A percentile compares a stretch with the other conserved stretches of the same genome.
phyloP scores from a whole-genome alignment of 1,139 yeast genomes.

The Eremothecium sinecaudum region DNA sequence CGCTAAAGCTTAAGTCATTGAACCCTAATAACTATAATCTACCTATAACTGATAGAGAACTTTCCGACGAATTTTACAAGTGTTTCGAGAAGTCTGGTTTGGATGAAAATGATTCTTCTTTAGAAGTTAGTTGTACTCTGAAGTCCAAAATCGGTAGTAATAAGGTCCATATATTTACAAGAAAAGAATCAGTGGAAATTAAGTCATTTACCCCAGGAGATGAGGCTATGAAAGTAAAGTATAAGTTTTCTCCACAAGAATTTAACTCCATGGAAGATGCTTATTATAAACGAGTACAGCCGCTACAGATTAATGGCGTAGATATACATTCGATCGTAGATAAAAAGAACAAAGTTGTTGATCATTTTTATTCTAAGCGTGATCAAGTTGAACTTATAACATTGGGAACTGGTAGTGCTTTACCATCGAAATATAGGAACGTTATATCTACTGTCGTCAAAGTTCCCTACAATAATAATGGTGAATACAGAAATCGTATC shows the following conservation, averaged over 20 bases:
- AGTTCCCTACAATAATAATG: slow-evolving; percentile 41
- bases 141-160: slow-evolving; percentile 11
- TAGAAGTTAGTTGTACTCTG: background rate
- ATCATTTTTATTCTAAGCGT: slow-evolving; percentile 20
- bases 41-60: slow-evolving; percentile 33
- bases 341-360: slow-evolving; percentile 14
- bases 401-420: slow-evolving; percentile 89
- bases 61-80: slow-evolving; percentile 28
- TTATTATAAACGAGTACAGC: slow-evolving; percentile 38
- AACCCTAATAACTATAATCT: slow-evolving; percentile 45
- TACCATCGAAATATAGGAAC: slow-evolving; percentile 78
- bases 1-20: slow-evolving; percentile 49
- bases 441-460: slow-evolving; percentile 72
- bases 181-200: slow-evolving; percentile 15
- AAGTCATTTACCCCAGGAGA: slow-evolving; percentile 20
- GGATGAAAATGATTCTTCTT: background rate
- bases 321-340: slow-evolving; percentile 14
- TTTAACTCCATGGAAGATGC: slow-evolving; percentile 34
- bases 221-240: slow-evolving; percentile 18
- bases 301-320: slow-evolving; percentile 21
- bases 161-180: slow-evolving; percentile 23
- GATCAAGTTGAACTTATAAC: slow-evolving; percentile 65
- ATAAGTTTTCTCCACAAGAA: slow-evolving; percentile 17
- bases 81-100: slow-evolving; percentile 12
- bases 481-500: slow-evolving; percentile 34